phyloP scores from a whole-genome alignment of 2,329 filamentous ascomycete genomes.

The Fusarium coffeatum region DNA sequence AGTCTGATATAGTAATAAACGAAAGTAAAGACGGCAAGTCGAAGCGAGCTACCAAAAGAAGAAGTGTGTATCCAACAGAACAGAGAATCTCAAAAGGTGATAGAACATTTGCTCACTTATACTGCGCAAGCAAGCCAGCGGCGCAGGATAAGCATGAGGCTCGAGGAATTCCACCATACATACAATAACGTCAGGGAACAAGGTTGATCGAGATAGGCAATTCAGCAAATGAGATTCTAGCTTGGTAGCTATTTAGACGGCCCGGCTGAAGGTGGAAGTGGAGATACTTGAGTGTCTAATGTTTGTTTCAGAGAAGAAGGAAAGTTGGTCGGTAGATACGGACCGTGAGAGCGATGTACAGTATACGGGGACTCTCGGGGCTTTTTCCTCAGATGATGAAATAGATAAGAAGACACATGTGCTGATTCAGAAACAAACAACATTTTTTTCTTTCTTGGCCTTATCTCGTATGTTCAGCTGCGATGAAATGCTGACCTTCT shows the following conservation, averaged over 20 bases:
- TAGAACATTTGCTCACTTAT: slow-evolving; percentile 17
- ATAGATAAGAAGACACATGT: neutral
- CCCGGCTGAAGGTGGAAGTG: slow-evolving; percentile 19
- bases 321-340: slow-evolving; percentile 39
- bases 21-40: slow-evolving; percentile 7
- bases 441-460: neutral
- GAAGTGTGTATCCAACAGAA: slow-evolving; percentile 1
- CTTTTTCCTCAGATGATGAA: neutral
- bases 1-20: slow-evolving; percentile 5
- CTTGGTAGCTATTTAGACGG: slow-evolving; percentile 13
- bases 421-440: neutral
- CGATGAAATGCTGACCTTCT: neutral
- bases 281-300: slow-evolving; percentile 5
- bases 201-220: slow-evolving; percentile 27
- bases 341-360: slow-evolving; percentile 41
- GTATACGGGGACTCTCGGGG: slow-evolving; percentile 7
- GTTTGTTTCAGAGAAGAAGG: neutral
- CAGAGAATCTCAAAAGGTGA: neutral
- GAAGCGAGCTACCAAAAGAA: slow-evolving; percentile 8
- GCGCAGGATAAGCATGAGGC: slow-evolving; percentile 13
- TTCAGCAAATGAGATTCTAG: slow-evolving; percentile 4
- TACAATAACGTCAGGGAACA: slow-evolving; percentile 27
- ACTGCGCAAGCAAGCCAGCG: slow-evolving; percentile 7
- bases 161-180: neutral
- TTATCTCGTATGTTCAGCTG: slow-evolving; percentile 18